Conservation (phyloP, 345 rosid genomes). For the Crucihimalaya himalaica region DNA sequence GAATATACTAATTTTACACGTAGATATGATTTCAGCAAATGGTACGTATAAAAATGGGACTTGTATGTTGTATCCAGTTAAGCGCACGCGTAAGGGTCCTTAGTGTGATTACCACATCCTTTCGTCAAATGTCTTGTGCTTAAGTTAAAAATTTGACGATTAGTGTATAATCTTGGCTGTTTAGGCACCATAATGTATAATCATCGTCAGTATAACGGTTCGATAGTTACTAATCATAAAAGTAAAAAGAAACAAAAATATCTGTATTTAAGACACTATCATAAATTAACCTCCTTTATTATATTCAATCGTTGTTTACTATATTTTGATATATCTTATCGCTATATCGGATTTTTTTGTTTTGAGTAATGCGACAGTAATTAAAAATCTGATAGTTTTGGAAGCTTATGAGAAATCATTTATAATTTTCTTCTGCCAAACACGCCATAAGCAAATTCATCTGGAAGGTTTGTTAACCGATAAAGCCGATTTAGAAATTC, state of each 20-base stretch:
- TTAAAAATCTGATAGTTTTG: no score
- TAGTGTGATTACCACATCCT: background rate
- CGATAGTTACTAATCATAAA: background rate
- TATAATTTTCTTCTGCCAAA: background rate
- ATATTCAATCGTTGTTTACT: background rate
- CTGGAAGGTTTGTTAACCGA: background rate
- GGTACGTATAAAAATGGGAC: conserved; percentile 6
- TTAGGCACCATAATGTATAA: no score
- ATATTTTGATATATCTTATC: background rate
- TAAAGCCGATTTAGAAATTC: background rate
- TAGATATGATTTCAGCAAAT: background rate
- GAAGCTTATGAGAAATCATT: background rate
- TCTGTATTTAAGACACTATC: background rate
- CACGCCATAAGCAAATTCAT: background rate
- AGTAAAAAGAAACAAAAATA: background rate
- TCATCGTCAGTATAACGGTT: no score
- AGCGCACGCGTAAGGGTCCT: conserved; percentile 9
- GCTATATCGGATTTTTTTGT: background rate
- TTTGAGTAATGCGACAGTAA: background rate
- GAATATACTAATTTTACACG: conserved; percentile 1
- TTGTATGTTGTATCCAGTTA: background rate
- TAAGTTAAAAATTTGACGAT: background rate
- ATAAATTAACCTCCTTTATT: background rate
- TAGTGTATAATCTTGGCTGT: no score
- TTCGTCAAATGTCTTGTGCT: background rate